Evolutionary conservation across 805 yeast genomes (phyloP).

Genomic region (Lipomyces spencermartinsiae): DNA sequence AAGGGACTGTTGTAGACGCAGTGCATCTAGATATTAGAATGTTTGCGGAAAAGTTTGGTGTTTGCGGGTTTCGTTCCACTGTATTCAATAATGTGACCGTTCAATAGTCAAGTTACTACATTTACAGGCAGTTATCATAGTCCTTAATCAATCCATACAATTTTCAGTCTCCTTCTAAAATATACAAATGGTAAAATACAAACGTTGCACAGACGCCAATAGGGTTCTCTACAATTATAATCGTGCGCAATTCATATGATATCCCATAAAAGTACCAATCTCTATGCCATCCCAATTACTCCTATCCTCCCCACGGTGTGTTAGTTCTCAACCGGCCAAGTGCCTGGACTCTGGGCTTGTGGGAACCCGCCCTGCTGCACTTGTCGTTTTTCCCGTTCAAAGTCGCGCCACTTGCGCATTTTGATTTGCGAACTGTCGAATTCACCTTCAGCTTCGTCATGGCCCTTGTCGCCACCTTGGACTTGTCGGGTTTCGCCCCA

Average conservation of each 20-base stretch:
- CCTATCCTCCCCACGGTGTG: neutral
- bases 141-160: neutral
- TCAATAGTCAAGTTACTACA: neutral
- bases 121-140: neutral
- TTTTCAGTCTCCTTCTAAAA: neutral
- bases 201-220: neutral
- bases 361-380: neutral
- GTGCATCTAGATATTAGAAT: neutral
- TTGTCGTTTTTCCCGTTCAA: slow-evolving; percentile 63
- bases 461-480: slow-evolving; percentile 69
- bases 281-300: neutral
- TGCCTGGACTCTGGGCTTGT: slow-evolving; percentile 11
- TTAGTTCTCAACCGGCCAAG: slow-evolving; percentile 6
- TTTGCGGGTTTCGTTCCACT: neutral
- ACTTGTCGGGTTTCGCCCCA: slow-evolving; percentile 96
- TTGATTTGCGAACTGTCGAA: slow-evolving; percentile 90
- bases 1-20: slow-evolving; percentile 66
- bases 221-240: neutral
- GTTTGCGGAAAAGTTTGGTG: neutral
- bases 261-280: neutral
- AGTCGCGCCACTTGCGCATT: slow-evolving; percentile 95
- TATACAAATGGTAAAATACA: neutral
- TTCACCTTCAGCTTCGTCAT: slow-evolving; percentile 72
- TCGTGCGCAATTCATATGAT: neutral
- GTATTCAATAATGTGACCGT: neutral